Percentiles rank a stretch among this genome's conserved stretches.
These are phyloP conservation scores for Aureobasidium mangrovei DNA, from an alignment of 2,329 filamentous ascomycete species.

Conservation along the genomic window DNA sequence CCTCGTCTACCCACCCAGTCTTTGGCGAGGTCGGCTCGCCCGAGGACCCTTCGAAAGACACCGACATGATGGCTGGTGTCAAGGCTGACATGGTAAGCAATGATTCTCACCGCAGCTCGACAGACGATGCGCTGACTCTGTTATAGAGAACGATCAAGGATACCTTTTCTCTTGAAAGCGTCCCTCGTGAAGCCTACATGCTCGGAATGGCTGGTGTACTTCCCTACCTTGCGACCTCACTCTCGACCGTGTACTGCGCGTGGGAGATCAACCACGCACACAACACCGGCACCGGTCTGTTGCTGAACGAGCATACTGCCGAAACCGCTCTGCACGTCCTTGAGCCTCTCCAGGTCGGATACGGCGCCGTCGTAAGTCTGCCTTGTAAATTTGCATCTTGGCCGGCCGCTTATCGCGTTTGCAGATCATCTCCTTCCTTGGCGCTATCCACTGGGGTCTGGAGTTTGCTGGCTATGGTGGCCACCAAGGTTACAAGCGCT, in stretches of 20 bases:
- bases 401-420: neutral
- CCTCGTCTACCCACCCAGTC: slow-evolving; percentile 42
- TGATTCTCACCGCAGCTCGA: neutral
- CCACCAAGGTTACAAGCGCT: slow-evolving; percentile 65
- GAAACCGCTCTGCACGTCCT: slow-evolving; percentile 62
- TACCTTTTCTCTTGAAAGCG: slow-evolving; percentile 38
- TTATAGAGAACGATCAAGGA: slow-evolving; percentile 39
- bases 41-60: slow-evolving; percentile 26
- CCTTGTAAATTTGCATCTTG: neutral
- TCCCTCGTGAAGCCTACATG: slow-evolving; percentile 40
- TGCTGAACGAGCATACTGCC: slow-evolving; percentile 64
- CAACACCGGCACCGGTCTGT: slow-evolving; percentile 49
- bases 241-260: slow-evolving; percentile 71
- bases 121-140: slow-evolving; percentile 15
- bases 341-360: slow-evolving; percentile 83
- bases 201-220: slow-evolving; percentile 44
- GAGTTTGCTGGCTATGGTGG: slow-evolving; percentile 67
- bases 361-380: slow-evolving; percentile 66
- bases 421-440: slow-evolving; percentile 85
- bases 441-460: slow-evolving; percentile 87
- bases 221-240: slow-evolving; percentile 69
- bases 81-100: slow-evolving; percentile 28
- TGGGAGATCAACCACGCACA: slow-evolving; percentile 70
- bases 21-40: slow-evolving; percentile 30
- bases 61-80: slow-evolving; percentile 40